Percentiles rank a stretch among this genome's conserved stretches.
Evolutionary conservation across 2,329 filamentous ascomycete species (phyloP).

Genomic region (Triangularia verruculosa): DNA sequence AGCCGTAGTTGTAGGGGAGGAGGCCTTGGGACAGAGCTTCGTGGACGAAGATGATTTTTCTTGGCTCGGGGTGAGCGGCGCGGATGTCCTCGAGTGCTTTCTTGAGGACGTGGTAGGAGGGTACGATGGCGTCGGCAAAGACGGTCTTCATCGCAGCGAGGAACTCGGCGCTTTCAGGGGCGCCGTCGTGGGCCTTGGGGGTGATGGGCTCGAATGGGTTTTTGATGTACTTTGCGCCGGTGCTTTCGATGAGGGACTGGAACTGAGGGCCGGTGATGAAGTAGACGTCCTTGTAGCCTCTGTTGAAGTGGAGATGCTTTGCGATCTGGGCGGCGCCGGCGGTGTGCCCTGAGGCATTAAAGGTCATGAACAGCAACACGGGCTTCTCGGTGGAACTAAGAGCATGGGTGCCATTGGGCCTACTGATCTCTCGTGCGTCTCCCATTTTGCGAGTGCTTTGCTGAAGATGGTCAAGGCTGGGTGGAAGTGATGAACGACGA

Average conservation of each 20-base stretch:
- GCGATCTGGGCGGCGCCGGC: constrained; percentile 35
- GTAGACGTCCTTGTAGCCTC: constrained; percentile 40
- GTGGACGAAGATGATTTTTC: constrained; percentile 42
- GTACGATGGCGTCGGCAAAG: constrained; percentile 35
- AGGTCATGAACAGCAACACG: constrained; percentile 31
- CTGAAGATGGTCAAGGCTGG: not conserved
- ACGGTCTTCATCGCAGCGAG: constrained; percentile 34
- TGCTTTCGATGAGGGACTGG: constrained; percentile 34
- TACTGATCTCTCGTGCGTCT: not conserved
- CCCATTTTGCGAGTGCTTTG: not conserved
- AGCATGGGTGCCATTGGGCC: not conserved
- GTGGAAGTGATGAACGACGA: not conserved
- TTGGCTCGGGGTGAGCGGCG: constrained; percentile 30
- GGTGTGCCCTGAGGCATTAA: constrained; percentile 34
- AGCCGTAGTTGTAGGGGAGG: constrained; percentile 38
- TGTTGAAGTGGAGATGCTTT: constrained; percentile 33
- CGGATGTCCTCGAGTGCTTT: constrained; percentile 34
- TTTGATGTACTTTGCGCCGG: constrained; percentile 39
- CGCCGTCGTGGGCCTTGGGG: not conserved
- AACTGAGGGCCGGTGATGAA: constrained; percentile 41
- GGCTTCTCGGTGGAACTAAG: constrained; percentile 24
- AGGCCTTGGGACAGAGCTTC: constrained; percentile 40
- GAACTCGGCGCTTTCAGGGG: constrained; percentile 29
- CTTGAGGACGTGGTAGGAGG: constrained; percentile 14
- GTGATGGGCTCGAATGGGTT: constrained; percentile 6